phyloP scores from a whole-genome alignment of 2,329 filamentous ascomycete species.

The Monilinia fructicola region DNA sequence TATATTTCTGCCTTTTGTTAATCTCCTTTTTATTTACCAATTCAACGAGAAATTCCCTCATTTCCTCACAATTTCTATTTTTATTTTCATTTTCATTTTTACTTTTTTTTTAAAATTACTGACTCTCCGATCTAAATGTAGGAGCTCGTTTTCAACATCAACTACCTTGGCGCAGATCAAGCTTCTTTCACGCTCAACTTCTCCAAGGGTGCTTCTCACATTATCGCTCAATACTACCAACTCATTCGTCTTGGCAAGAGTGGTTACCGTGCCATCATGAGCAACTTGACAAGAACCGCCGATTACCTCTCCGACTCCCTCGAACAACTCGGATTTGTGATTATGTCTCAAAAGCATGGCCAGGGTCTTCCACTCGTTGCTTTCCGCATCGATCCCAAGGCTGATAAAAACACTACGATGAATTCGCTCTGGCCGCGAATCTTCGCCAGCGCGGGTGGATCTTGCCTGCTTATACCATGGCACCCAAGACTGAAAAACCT shows the following conservation, averaged over 20 bases:
- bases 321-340: conserved; percentile 74
- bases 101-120: no score
- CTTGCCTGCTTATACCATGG: conserved; percentile 96
- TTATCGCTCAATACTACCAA: conserved; percentile 97
- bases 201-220: conserved; percentile 89
- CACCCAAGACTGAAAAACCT: conserved; percentile 64
- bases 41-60: no score
- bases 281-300: conserved; percentile 83
- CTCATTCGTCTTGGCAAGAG: conserved; percentile 91
- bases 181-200: conserved; percentile 97
- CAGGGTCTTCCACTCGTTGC: conserved; percentile 85
- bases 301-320: conserved; percentile 81
- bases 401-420: conserved; percentile 63
- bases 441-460: conserved; percentile 88
- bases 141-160: conserved; percentile 98
- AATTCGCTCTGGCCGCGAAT: conserved; percentile 80
- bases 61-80: no score
- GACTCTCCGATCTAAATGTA: no score
- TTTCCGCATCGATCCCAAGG: conserved; percentile 68
- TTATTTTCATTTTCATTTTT: no score
- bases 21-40: no score
- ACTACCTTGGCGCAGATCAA: conserved; percentile 94
- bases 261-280: conserved; percentile 91
- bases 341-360: conserved; percentile 80
- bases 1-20: no score